Evolutionary conservation across 108 stramenopile species (phyloP), one percentile per base, ranked within the genome.

Genomic region (Nannochloropsis gaditana): DNA sequence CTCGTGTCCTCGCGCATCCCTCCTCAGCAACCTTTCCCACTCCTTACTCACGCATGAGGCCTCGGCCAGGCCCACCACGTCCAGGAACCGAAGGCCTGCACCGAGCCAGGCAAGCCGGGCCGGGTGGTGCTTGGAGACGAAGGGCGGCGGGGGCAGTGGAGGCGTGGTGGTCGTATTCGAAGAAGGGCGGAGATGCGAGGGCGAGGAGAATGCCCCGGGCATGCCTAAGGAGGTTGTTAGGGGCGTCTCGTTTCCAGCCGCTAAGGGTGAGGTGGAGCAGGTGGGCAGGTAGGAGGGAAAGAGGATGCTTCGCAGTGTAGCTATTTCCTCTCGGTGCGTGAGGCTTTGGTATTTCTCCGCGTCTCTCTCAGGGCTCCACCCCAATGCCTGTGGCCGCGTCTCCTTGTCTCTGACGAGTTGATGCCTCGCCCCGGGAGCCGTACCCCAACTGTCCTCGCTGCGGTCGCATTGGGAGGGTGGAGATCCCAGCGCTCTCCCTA

Each of bases 371-470:
- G n/a, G n/a, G 8, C 59, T 73, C 59, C 59, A 73, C 59, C n/a
- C 6, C 59, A 73, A 15, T n/a, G 19, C 15, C 59, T 73, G 59
- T 0, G 15, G 59, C 31, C 31, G 31, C 31, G 31, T 31, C 31
- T 31, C 31, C 31, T 31, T 31, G 31, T 31, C 31, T 31, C 31
- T 31, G 31, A 1, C 31, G 31, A 31, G 31, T 31, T 31, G 31
- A 31, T 31, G 31, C 31, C 31, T 31, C 31, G 31, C 31, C 31
- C 31, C 31, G 31, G 31, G 31, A 73, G 5, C 59, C 19, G 15
- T 73, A n/a, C 59, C 59, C 19, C 59, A n/a, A n/a, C 59, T 73
- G 59, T n/a, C n/a, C 15, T n/a, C n/a, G 59, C 59, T 73, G 59
- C 59, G 15, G 59, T n/a, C 3, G 15, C 8, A 15, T n/a, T 73